A percentile compares a stretch with the other conserved stretches of the same genome.
Conservation (phyloP, 192 early-diverging fungal species). For the Funneliformis mosseae region DNA sequence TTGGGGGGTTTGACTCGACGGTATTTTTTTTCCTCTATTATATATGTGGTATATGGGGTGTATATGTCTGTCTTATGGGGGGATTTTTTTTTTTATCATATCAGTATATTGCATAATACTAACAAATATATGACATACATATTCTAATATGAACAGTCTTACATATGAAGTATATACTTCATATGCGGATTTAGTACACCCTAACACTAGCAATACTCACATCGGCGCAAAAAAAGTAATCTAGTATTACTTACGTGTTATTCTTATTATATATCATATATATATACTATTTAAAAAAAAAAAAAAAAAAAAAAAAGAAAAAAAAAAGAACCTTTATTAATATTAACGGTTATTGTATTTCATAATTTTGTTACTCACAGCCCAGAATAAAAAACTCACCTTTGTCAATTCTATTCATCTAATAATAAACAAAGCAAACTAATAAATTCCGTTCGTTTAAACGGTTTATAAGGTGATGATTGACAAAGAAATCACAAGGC, state of each 20-base stretch:
- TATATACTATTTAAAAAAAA: neutral
- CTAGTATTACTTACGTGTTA: neutral
- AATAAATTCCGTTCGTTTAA: neutral
- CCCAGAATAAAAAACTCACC: neutral
- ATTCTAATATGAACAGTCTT: constrained; percentile 12
- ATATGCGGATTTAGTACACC: neutral
- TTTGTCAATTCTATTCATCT: neutral
- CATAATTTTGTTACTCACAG: neutral
- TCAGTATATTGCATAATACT: neutral
- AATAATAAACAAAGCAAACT: neutral
- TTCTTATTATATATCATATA: neutral
- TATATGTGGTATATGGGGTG: constrained; percentile 25
- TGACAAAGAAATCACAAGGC: neutral
- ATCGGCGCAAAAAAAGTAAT: neutral
- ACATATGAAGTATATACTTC: constrained; percentile 20
- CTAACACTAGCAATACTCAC: neutral
- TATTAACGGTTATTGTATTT: neutral
- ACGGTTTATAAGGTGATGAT: neutral
- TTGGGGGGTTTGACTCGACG: constrained; percentile 14
- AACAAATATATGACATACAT: constrained; percentile 16
- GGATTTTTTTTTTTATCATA: constrained; percentile 8
- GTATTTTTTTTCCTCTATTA: constrained; percentile 22
- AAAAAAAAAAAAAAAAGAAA: too few species aligned
- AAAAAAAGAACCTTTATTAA: neutral
- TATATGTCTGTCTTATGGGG: constrained; percentile 8